A percentile compares a stretch with the other conserved stretches of the same genome.
These are phyloP conservation scores for Tephrocybe sp. DNA, from an alignment of 768 basidiomycete genomes.

Conservation along the genomic window DNA sequence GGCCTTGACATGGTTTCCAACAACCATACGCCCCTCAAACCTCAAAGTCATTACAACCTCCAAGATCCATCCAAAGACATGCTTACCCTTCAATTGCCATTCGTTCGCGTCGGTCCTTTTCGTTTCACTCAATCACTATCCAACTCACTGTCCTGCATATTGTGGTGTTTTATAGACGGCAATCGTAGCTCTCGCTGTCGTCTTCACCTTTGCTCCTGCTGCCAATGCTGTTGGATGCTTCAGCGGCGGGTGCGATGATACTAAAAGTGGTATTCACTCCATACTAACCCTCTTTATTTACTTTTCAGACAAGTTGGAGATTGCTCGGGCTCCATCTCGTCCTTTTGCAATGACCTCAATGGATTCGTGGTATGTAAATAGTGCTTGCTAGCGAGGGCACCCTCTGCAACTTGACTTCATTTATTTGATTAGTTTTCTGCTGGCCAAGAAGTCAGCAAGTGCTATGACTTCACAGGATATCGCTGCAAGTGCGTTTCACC, in stretches of 20 bases:
- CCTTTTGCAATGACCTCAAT: not conserved
- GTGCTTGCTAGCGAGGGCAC: too few relatives aligned
- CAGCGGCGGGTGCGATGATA: not conserved
- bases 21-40: too few relatives aligned
- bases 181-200: not conserved
- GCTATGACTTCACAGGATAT: not conserved
- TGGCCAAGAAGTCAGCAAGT: not conserved
- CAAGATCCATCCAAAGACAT: too few relatives aligned
- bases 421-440: too few relatives aligned
- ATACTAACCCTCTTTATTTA: not conserved
- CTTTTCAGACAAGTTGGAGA: not conserved
- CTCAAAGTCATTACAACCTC: too few relatives aligned
- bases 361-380: not conserved
- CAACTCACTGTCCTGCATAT: too few relatives aligned
- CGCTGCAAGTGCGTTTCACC: not conserved
- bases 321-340: not conserved
- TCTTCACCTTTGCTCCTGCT: not conserved
- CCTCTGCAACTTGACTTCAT: too few relatives aligned
- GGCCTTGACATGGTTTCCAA: too few relatives aligned
- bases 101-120: too few relatives aligned
- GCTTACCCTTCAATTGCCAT: too few relatives aligned
- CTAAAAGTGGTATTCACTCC: not conserved
- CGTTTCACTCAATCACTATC: too few relatives aligned
- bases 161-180: too few relatives aligned
- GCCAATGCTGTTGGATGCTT: not conserved